Base-by-base conservation (phyloP, 2,329 filamentous ascomycete species). In the Colletotrichum sp. region DNA sequence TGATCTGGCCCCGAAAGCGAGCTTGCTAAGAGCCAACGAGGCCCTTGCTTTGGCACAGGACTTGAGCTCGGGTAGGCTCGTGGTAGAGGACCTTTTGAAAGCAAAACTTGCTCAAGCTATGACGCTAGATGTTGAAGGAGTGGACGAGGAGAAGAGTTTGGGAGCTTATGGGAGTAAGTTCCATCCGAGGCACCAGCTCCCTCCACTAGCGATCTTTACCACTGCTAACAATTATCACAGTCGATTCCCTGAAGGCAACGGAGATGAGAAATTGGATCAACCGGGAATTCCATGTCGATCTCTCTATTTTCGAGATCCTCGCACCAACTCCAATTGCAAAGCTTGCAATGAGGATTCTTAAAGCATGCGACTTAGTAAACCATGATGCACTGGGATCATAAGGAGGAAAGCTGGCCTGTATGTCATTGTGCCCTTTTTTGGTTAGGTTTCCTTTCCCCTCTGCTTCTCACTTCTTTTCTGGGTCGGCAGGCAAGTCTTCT, bases 81-180 rank as follows among this genome's bases (percentile, higher is more conserved):
- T 87, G 16, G 76, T 87, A 28, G 81, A 81, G 71, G 77, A 77
- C 15, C 84, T 86, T 1, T 80, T 88, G 13, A 79, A 82, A 15
- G 73, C 78, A 48, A 86, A 88, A 83, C 19, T 75, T 19, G 61
- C 63, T 6, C 64, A 71, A 34, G 32, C 61, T 13, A 64, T 69
- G 61, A 52, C 66, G 16, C 44, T 78, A 7, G 55, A 69, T 22
- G 3, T 36, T 4, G 78, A 76, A 0, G 78, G 80, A 2, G 60
- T 82, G 3, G 80, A 80, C 6, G 9, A 60, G 2, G 70, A 66
- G n/a, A 77, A 73, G 32, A 68, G 79, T 1, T 30, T 79, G 1
- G 75, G 76, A 3, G 36, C 64, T 2, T 80, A 80, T 8, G 80
- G 81, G 5, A 60, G 67, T 69, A 30, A 28, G 55, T 69, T 19